These are phyloP conservation scores for Ophiostoma angusticollis DNA, from an alignment of 2,329 filamentous ascomycete genomes.

Conservation along the genomic window DNA sequence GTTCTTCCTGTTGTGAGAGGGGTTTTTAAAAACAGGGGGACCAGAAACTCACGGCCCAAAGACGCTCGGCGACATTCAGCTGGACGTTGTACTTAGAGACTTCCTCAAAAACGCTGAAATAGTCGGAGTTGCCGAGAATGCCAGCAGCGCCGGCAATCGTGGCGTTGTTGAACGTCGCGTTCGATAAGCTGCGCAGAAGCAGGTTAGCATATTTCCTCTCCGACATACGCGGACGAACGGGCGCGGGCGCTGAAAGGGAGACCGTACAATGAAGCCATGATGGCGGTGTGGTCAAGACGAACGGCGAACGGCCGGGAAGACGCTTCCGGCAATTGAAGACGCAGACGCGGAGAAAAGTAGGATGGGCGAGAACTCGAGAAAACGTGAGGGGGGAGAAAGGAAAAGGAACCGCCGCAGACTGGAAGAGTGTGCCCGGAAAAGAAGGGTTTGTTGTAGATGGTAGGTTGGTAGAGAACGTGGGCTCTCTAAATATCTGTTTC, in stretches of 20 bases:
- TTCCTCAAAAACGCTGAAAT: constrained; percentile 48
- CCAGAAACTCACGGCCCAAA: constrained; percentile 68
- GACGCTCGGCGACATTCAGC: constrained; percentile 72
- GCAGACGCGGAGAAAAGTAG: not conserved
- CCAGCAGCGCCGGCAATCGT: constrained; percentile 15
- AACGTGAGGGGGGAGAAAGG: constrained; percentile 5
- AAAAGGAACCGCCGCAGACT: constrained; percentile 2
- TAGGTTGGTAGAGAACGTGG: no score
- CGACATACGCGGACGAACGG: not conserved
- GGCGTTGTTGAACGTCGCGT: constrained; percentile 10
- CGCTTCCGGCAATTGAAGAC: not conserved
- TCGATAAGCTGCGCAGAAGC: constrained; percentile 2
- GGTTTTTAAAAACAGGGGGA: constrained; percentile 11
- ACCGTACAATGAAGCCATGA: constrained; percentile 9
- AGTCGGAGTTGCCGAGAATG: constrained; percentile 32
- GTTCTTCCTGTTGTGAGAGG: no score
- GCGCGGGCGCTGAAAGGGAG: not conserved
- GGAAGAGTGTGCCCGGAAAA: constrained; percentile 7
- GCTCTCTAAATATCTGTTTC: no score
- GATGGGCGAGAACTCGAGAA: not conserved
- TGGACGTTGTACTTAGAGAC: constrained; percentile 65
- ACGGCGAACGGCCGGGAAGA: not conserved
- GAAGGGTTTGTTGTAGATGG: no score
- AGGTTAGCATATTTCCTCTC: not conserved
- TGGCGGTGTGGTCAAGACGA: constrained; percentile 1